These are phyloP conservation scores for Pulicaria dysenterica DNA, from an alignment of 129 eudicot genomes.

Conservation along the genomic window DNA sequence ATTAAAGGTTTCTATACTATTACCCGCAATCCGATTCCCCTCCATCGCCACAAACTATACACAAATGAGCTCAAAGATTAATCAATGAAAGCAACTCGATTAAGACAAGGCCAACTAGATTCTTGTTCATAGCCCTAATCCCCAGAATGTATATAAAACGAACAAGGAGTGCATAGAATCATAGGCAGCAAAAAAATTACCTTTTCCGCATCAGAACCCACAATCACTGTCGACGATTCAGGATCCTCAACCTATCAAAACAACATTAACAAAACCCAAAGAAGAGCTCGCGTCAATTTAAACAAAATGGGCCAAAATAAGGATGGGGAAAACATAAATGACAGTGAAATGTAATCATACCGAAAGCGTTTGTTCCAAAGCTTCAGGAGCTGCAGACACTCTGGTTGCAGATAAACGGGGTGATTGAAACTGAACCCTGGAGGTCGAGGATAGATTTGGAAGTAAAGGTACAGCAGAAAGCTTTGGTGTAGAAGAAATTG, in stretches of 20 bases:
- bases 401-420: slow-evolving; percentile 37
- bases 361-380: slow-evolving; percentile 47
- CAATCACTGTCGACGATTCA: slow-evolving; percentile 29
- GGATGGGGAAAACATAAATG: not conserved
- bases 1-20: not conserved
- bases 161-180: not conserved
- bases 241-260: slow-evolving; percentile 22
- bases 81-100: not conserved
- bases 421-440: slow-evolving; percentile 32
- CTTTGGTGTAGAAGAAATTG: slow-evolving; percentile 50
- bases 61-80: not conserved
- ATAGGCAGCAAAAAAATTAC: slow-evolving; percentile 12
- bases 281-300: not conserved
- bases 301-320: not conserved
- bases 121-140: slow-evolving; percentile 19
- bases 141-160: slow-evolving; percentile 15
- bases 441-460: slow-evolving; percentile 28
- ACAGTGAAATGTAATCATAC: slow-evolving; percentile 6
- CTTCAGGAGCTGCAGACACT: slow-evolving; percentile 55
- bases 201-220: slow-evolving; percentile 35
- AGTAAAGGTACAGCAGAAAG: slow-evolving; percentile 37
- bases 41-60: not conserved
- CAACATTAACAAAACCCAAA: not conserved
- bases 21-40: not conserved
- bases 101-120: slow-evolving; percentile 5